Evolutionary conservation across 257 asterid species (phyloP).

Genomic region (Nicotiana attenuata): DNA sequence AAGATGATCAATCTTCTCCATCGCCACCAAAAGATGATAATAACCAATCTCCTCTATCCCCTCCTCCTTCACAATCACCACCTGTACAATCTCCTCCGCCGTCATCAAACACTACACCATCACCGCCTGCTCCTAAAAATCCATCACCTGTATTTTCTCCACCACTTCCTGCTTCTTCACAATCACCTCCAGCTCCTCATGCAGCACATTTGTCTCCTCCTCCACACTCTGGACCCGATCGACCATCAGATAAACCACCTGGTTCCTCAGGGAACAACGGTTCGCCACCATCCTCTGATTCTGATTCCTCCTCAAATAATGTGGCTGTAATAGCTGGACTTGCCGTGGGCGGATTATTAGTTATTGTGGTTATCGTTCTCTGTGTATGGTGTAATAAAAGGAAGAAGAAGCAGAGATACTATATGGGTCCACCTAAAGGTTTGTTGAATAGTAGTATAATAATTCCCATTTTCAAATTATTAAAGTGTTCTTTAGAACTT

Average conservation of each 20-base stretch:
- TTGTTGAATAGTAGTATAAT: too few species aligned
- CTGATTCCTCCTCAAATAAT: constrained; percentile 3
- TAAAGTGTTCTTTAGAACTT: too few species aligned
- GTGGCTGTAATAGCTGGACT: constrained; percentile 22
- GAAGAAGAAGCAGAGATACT: constrained; percentile 29
- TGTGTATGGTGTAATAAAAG: constrained; percentile 28
- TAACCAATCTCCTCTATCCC: constrained; percentile 3
- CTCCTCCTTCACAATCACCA: constrained; percentile 9
- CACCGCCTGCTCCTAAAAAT: not conserved
- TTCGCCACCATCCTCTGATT: constrained; percentile 13
- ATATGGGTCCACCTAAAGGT: constrained; percentile 25
- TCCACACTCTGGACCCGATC: not conserved
- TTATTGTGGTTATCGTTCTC: constrained; percentile 21
- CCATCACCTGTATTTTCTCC: constrained; percentile 10
- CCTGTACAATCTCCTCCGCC: constrained; percentile 18
- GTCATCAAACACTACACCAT: constrained; percentile 4
- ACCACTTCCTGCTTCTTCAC: constrained; percentile 10
- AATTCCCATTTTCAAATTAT: not conserved
- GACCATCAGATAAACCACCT: not conserved
- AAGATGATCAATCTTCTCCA: constrained; percentile 5
- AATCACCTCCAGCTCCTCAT: not conserved
- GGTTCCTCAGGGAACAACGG: not conserved
- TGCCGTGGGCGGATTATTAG: constrained; percentile 13
- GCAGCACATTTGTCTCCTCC: constrained; percentile 6
- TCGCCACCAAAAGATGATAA: not conserved